Evolutionary conservation across 2,329 filamentous ascomycete species (phyloP).

Genomic region (Biscogniauxia sp.): DNA sequence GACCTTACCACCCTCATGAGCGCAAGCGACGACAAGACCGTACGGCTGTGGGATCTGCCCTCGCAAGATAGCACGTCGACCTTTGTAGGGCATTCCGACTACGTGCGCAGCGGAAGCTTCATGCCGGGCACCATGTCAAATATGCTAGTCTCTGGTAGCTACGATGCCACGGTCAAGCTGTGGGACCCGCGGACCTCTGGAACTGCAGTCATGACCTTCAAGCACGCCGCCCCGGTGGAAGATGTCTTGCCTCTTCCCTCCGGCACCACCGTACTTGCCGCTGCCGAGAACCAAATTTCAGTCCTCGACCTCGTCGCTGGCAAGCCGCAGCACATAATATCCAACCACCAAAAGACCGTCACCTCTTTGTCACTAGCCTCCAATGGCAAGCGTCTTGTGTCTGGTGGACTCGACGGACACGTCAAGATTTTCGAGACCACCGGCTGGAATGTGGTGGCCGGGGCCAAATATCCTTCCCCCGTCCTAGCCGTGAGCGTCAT

Average conservation of each 20-base stretch:
- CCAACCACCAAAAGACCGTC: constrained; percentile 97
- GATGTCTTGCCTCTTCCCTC: constrained; percentile 82
- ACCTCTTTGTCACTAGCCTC: constrained; percentile 82
- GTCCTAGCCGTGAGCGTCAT: constrained; percentile 83
- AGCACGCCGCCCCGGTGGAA: constrained; percentile 87
- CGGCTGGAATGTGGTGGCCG: constrained; percentile 94
- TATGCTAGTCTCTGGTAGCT: constrained; percentile 84
- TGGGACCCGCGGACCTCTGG: constrained; percentile 83
- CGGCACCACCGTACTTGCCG: constrained; percentile 80
- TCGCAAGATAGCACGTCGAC: constrained; percentile 71
- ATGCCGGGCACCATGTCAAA: constrained; percentile 73
- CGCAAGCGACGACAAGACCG: constrained; percentile 87
- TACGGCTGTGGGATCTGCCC: constrained; percentile 91
- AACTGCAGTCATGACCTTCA: constrained; percentile 81
- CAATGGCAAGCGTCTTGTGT: constrained; percentile 76
- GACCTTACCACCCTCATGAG: constrained; percentile 85
- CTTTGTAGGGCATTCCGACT: constrained; percentile 86
- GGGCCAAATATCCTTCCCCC: constrained; percentile 88
- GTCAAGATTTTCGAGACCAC: constrained; percentile 95
- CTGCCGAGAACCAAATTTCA: constrained; percentile 81
- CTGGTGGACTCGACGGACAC: constrained; percentile 89
- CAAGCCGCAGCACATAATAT: constrained; percentile 80
- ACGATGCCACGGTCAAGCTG: constrained; percentile 87
- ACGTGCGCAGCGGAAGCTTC: constrained; percentile 84
- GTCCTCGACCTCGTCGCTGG: constrained; percentile 92